Base-by-base conservation (phyloP, 2,329 filamentous ascomycete species). In the Dactylellina haptotyla region DNA sequence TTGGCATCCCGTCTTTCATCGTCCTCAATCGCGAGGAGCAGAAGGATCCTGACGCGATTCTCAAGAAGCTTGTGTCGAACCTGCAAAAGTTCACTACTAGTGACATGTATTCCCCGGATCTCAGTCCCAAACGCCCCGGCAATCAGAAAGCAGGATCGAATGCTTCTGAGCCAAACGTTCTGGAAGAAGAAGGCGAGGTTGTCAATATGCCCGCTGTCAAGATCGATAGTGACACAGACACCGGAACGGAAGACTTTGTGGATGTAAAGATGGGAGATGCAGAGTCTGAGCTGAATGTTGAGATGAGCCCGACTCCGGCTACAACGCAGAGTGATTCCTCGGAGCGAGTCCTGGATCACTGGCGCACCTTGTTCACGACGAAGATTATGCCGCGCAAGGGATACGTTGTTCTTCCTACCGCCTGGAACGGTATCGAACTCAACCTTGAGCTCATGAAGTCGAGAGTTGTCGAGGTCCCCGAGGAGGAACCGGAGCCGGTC, bases 221-320 rank as follows among this genome's bases (percentile, higher is more conserved):
- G 75, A 56, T 75, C 71, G 54, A 74, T 66, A 46, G 75, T 58
- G 20, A 82, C 81, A 26, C 84, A 83, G 76, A 84, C 63, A 75
- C 93, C 79, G 91, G 92, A 8, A 94, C 97, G 80, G 93, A 97
- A 74, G 92, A 92, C 74, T 87, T 97, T 78, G 91, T 98, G 4
- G 91, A 97, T 79, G 89, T 99, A 14, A 91, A 90, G 0, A 93
- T 97, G 89, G 88, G 88, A 59, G 89, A 92, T 77, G 82, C 83
- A 14, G 83, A 85, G 66, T 23, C 79, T 80, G 43, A 78, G 59
- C 62, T 75, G 34, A 61, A 74, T 16, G 75, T 73, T 9, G 75
- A 77, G 32, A 62, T 70, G 48, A 53, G 53, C n/a, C 53, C 63
- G 26, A 45, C 61, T 12, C 57, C 58, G 48, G 28, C 75, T 1